A percentile compares a stretch with the other conserved stretches of the same genome.
These are phyloP conservation scores for Linnemannia elongata DNA, from an alignment of 192 early-diverging fungal genomes.

Conservation along the genomic window DNA sequence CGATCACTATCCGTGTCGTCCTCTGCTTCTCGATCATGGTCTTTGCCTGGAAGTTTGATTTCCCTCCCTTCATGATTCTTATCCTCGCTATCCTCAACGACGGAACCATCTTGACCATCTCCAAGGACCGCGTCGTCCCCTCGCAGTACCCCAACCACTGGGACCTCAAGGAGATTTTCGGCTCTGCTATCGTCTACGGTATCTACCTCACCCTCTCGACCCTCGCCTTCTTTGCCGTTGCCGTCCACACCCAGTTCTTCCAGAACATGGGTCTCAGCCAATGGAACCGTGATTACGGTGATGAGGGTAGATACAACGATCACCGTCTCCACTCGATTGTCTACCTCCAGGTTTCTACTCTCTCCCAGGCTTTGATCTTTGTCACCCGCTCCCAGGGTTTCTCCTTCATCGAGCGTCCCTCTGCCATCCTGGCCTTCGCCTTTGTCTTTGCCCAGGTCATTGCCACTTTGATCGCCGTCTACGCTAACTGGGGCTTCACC, in stretches of 20 bases:
- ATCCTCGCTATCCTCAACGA: constrained; percentile 94
- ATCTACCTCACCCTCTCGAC: constrained; percentile 87
- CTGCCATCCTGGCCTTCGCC: constrained; percentile 72
- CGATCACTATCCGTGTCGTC: constrained; percentile 86
- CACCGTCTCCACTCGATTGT: constrained; percentile 79
- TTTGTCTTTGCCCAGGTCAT: constrained; percentile 80
- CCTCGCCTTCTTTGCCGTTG: constrained; percentile 76
- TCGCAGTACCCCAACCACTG: constrained; percentile 89
- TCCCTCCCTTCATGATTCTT: constrained; percentile 89
- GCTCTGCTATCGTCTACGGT: constrained; percentile 89
- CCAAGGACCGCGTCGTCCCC: constrained; percentile 86
- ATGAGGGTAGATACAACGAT: constrained; percentile 65
- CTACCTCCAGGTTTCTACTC: constrained; percentile 85
- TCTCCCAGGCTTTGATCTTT: constrained; percentile 86
- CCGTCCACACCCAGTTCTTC: constrained; percentile 75
- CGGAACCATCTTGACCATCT: constrained; percentile 93
- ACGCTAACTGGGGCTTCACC: constrained; percentile 86
- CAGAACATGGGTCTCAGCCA: constrained; percentile 70
- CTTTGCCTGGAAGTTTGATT: constrained; percentile 85
- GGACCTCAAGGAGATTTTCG: constrained; percentile 90
- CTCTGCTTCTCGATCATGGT: constrained; percentile 78
- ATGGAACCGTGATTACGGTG: constrained; percentile 26
- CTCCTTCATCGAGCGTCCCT: constrained; percentile 83
- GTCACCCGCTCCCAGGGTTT: constrained; percentile 82
- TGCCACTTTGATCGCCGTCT: constrained; percentile 86